Percentiles rank a stretch among this genome's conserved stretches.
Conservation (phyloP, 2,329 filamentous ascomycete species). For the Hymenoscyphus fraxineus region DNA sequence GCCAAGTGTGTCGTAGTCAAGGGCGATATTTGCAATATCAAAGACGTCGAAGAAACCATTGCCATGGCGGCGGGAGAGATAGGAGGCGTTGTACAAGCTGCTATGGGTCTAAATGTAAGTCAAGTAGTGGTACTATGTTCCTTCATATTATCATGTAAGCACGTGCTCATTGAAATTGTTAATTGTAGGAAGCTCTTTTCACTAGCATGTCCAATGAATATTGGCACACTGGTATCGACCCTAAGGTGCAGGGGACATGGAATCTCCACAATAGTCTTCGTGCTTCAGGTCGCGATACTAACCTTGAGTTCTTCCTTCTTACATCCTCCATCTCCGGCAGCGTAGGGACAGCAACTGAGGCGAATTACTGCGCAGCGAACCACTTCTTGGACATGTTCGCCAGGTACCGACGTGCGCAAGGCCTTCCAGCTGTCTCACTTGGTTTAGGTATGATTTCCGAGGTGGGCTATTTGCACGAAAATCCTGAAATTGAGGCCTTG, state of each 20-base stretch:
- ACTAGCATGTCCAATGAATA: constrained; percentile 3
- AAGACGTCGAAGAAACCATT: constrained; percentile 9
- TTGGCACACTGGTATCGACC: constrained; percentile 11
- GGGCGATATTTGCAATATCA: constrained; percentile 6
- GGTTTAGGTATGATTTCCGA: constrained; percentile 19
- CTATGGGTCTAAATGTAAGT: constrained; percentile 25
- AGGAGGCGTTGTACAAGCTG: constrained; percentile 22
- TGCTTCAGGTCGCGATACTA: not conserved
- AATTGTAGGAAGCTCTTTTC: constrained; percentile 4
- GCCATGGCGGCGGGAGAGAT: constrained; percentile 9
- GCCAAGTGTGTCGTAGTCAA: constrained; percentile 13
- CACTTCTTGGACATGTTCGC: constrained; percentile 32
- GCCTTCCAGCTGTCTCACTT: constrained; percentile 12
- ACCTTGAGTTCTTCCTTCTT: constrained; percentile 40
- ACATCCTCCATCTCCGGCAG: constrained; percentile 4
- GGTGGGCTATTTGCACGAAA: constrained; percentile 34
- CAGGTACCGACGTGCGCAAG: constrained; percentile 8
- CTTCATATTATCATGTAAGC: too few relatives aligned
- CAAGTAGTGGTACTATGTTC: too few relatives aligned
- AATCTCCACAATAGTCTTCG: constrained; percentile 15
- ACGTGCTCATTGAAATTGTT: not conserved
- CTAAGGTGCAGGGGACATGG: constrained; percentile 10
- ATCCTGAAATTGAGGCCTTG: constrained; percentile 36
- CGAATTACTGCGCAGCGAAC: constrained; percentile 35
- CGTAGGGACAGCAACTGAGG: constrained; percentile 3